Evolutionary conservation across 495 filamentous ascomycete species (phyloP), one percentile per base, ranked within the genome.

Genomic region (Hyaloscypha bicolor): DNA sequence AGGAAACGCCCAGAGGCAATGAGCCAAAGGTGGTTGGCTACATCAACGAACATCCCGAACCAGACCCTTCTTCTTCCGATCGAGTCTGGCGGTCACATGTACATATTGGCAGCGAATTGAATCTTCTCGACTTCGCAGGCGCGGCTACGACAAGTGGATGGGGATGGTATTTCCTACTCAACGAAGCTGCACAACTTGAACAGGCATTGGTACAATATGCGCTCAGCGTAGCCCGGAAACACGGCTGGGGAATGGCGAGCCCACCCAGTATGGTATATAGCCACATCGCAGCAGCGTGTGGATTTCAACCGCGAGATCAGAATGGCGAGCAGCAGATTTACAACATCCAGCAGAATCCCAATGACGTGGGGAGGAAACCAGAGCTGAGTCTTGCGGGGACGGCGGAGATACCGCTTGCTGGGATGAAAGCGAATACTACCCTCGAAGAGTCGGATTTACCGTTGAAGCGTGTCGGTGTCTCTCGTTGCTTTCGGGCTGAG

Each of bases 101-200:
- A 8, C 84, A 94, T 67, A 91, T 99, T 68, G 96, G 96, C 30
- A 81, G 85, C 2, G 85, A 91, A 69, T 85, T 99, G 0, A 84
- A 87, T 25, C 80, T 98, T 2, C 79, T 99, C 57, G 96, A 99
- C 78, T 97, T 99, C 73, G 81, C 88, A 12, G 86, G 82, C 61
- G 92, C 93, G 3, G 88, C 87, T 22, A 88, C 85, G 9, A 88
- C 91, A 22, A 91, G 88, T 39, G 95, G 95, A 19, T 98, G 94
- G 94, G 95, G 95, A 0, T 99, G 93, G 93, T 99, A 99, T 78
- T 97, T 90, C 76, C 87, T 99, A 0, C 83, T 89, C 37, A 91
- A 96, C 77, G 94, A 96, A 68, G 93, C 88, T 9, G 94, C 93
- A 0, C 84, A 95, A 76, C 84, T 99, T 2, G 95, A 98, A 75